These are phyloP conservation scores for Kwoniella sp. DNA, from an alignment of 768 basidiomycete species.

Conservation along the genomic window DNA sequence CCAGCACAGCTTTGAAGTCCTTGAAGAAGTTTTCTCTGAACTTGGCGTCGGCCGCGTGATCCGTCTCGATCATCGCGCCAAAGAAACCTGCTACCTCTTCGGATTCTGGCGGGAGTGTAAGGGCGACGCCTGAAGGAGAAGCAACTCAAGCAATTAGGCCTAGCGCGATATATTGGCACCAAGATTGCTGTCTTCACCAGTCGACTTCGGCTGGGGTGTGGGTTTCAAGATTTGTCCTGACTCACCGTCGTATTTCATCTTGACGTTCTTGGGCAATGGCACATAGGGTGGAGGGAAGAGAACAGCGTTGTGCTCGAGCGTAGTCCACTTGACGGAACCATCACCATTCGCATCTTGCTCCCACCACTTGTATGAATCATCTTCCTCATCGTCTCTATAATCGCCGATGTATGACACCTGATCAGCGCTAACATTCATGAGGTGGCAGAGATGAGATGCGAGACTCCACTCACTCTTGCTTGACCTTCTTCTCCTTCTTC, in stretches of 20 bases:
- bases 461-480: slow-evolving; percentile 57
- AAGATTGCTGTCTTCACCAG: too few relatives aligned
- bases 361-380: slow-evolving; percentile 89
- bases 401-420: too few relatives aligned
- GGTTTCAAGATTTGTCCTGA: too few relatives aligned
- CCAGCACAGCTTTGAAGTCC: slow-evolving; percentile 78
- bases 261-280: slow-evolving; percentile 75
- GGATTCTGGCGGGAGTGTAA: slow-evolving; percentile 77
- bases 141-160: not conserved
- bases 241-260: slow-evolving; percentile 93
- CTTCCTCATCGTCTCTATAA: slow-evolving; percentile 66
- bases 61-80: slow-evolving; percentile 85
- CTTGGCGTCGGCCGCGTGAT: slow-evolving; percentile 80
- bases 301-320: slow-evolving; percentile 92
- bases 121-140: slow-evolving; percentile 67
- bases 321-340: slow-evolving; percentile 84
- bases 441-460: too few relatives aligned
- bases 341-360: slow-evolving; percentile 63
- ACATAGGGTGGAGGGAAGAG: slow-evolving; percentile 95
- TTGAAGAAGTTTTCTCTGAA: slow-evolving; percentile 97
- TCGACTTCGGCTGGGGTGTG: too few relatives aligned
- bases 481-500: slow-evolving; percentile 58
- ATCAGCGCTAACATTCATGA: too few relatives aligned
- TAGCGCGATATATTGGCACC: slow-evolving; percentile 13
- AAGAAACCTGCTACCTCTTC: slow-evolving; percentile 99